Base-by-base conservation (phyloP, 164 flowering plant species). In the Vitis riparia region DNA sequence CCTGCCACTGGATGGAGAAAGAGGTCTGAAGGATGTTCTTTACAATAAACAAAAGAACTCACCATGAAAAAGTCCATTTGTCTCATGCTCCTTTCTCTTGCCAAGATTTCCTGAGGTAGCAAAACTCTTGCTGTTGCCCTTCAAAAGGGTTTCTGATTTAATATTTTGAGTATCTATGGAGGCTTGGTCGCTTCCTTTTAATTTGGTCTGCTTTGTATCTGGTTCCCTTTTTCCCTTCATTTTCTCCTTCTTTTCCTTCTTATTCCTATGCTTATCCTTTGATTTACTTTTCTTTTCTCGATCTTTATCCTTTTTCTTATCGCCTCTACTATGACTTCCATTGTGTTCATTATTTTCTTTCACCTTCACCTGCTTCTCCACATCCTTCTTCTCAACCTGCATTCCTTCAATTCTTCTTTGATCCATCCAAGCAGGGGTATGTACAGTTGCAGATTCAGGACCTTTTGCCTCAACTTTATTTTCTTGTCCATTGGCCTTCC, bases 51-150 rank as follows among this genome's bases (percentile, higher is more conserved):
- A 63, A 47, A 68, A 75, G 57, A 60, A 75, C 78, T 75, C 61
- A 75, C 78, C 78, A 51, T 52, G 71, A 19, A 67, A 50, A 51
- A 37, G 17, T 44, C 78, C 78, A 67, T 75, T 75, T 37, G 8
- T 67, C 71, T 67, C 78, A 32, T 11, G 50, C 44, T 67, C 75
- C 59, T 70, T 75, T 0, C 78, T 67, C 27, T 71, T 71, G 60
- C 68, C 55, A 10, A 63, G 62, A 62, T 27, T 75, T 67, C 64
- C 71, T 55, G 56, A 71, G 50, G 2, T 27, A 51, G 57, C 19
- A 65, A 17, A 9, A 29, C 32, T 55, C 16, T 56, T 32, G 66
- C 12, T 70, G 67, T 55, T 44, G 15, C 17, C 9, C 66, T 65
- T 70, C 11, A 37, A 50, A 55, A 48, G 58, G 6, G 66, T 47